Conservation (phyloP, 371 early-diverging fungal species). For the Lichtheimia corymbifera region DNA sequence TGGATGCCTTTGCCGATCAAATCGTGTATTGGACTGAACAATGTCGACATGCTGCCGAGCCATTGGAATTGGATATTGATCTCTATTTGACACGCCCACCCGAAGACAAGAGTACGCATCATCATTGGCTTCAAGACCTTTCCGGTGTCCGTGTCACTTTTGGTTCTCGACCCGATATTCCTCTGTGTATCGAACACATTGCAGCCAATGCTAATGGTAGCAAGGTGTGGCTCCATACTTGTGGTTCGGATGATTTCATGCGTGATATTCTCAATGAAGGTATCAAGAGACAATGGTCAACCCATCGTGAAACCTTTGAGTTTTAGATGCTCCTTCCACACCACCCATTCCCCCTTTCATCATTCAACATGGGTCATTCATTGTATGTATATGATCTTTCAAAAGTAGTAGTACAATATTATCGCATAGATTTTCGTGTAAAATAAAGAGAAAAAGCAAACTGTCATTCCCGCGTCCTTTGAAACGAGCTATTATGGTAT, state of each 20-base stretch:
- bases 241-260: conserved; percentile 40
- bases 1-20: conserved; percentile 32
- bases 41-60: conserved; percentile 18
- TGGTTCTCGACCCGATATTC: conserved; percentile 30
- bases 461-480: no score
- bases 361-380: no score
- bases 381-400: no score
- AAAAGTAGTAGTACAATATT: no score
- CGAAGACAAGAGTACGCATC: conserved; percentile 13
- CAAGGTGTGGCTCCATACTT: conserved; percentile 39
- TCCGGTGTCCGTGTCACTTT: conserved; percentile 11
- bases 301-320: conserved; percentile 48
- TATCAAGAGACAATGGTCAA: conserved; percentile 26
- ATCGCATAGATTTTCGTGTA: no score
- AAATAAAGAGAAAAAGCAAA: no score
- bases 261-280: conserved; percentile 34
- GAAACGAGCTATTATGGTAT: no score
- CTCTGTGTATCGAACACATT: conserved; percentile 26
- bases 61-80: conserved; percentile 26
- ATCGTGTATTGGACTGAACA: conserved; percentile 30
- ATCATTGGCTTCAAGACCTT: conserved; percentile 14
- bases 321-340: conserved; percentile 15
- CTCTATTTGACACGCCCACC: conserved; percentile 35
- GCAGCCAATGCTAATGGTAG: conserved; percentile 1
- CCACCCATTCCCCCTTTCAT: no score